phyloP scores from a whole-genome alignment of 768 basidiomycete species.

The Austroboletus eburneus region DNA sequence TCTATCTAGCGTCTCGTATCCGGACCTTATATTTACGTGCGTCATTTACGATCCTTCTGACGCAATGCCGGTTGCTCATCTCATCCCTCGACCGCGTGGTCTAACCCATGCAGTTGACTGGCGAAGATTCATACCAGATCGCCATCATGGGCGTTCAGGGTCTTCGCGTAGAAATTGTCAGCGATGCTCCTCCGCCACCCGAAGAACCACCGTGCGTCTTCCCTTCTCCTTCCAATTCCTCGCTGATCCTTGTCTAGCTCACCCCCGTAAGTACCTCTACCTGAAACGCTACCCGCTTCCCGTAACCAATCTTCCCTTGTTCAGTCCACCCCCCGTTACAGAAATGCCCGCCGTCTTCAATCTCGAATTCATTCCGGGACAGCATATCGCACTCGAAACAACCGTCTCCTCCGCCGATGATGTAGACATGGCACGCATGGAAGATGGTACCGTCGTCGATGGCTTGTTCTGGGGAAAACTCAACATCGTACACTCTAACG shows the following conservation, averaged over 20 bases:
- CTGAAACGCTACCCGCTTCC: slow-evolving; percentile 9
- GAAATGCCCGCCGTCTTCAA: slow-evolving; percentile 88
- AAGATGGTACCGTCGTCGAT: slow-evolving; percentile 82
- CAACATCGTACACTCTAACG: slow-evolving; percentile 73
- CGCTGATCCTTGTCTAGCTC: slow-evolving; percentile 30
- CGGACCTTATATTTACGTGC: slow-evolving; percentile 80
- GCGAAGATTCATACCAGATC: slow-evolving; percentile 86
- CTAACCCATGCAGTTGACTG: slow-evolving; percentile 52
- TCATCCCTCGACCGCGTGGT: slow-evolving; percentile 18
- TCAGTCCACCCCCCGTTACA: slow-evolving; percentile 63
- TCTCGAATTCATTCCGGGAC: slow-evolving; percentile 75
- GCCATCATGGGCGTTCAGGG: slow-evolving; percentile 81
- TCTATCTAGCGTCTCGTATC: slow-evolving; percentile 72
- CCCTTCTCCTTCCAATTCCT: background rate
- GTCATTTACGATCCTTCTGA: slow-evolving; percentile 25
- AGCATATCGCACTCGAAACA: slow-evolving; percentile 76
- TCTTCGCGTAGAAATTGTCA: slow-evolving; percentile 80
- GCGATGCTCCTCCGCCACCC: slow-evolving; percentile 80
- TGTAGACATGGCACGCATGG: slow-evolving; percentile 88
- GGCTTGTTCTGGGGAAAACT: slow-evolving; percentile 88
- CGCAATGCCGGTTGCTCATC: slow-evolving; percentile 8
- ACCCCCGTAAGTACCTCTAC: slow-evolving; percentile 45
- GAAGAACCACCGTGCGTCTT: slow-evolving; percentile 70
- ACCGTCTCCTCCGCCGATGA: slow-evolving; percentile 74
- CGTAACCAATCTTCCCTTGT: slow-evolving; percentile 2